Base-by-base conservation (phyloP, 805 yeast species). In the Saccharomycopsis vini region DNA sequence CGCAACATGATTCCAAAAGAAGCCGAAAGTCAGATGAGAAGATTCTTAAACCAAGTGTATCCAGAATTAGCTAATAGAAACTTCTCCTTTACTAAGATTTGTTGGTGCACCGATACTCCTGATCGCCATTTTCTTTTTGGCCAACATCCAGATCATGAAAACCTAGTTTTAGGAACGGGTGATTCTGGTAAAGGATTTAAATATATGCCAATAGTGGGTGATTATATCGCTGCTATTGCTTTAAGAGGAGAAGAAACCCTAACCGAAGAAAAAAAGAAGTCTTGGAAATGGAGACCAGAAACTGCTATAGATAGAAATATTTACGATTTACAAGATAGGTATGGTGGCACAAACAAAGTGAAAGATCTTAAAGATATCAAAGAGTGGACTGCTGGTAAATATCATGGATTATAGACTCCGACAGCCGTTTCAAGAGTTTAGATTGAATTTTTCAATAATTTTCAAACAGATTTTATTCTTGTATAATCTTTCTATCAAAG, bases 201-300 rank as follows among this genome's bases (percentile, higher is more conserved):
- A 52, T 55, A 55, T 46, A 58, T 63, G 63, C 67, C 68, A 4
- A 51, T 52, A 16, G 52, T 62, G 24, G 67, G 67, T 26, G 52
- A 58, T 23, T 61, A 56, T 42, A 54, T 62, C 44, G 51, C 62
- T 13, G 53, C 53, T 21, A 56, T 65, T 15, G 57, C 57, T 4
- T n/a, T 13, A n/a, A 9, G n/a, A 64, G 69, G 68, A 2, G 57
- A 53, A n/a, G 42, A 34, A 1, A 52, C 56, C 1, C 40, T 64
- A 5, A 60, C 52, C 3, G 55, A 56, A 31, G 54, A 49, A 32
- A 54, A 53, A 39, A 39, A 54, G 24, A 34, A 42, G 18, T 52
- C 58, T 3, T 63, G 68, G 68, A 45, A 44, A 32, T 64, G 68
- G 68, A 59, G 66, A 55, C 43, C 66, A n/a, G n/a, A n/a, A n/a